phyloP scores from a whole-genome alignment of 1,284 basidiomycete species.

The Trichosporon asahii region DNA sequence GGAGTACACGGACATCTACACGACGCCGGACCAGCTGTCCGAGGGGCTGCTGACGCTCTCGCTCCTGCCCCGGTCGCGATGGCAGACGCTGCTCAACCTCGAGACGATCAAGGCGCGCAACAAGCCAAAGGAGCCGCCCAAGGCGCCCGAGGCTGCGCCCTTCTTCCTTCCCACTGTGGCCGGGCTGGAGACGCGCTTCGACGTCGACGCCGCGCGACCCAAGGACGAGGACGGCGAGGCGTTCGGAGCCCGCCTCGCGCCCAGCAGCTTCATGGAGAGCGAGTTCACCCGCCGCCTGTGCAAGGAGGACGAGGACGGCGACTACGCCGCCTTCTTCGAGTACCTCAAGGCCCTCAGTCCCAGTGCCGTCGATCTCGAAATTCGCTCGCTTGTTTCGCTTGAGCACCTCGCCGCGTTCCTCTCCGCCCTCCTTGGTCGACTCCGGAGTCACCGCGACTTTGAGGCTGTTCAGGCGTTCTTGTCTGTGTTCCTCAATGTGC shows the following conservation, averaged over 20 bases:
- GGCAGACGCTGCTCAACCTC: slow-evolving; percentile 94
- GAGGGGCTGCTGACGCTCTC: slow-evolving; percentile 87
- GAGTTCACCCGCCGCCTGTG: slow-evolving; percentile 67
- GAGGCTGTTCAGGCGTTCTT: slow-evolving; percentile 91
- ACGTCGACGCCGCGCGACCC: slow-evolving; percentile 52
- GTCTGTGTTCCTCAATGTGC: slow-evolving; percentile 76
- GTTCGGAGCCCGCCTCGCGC: slow-evolving; percentile 59
- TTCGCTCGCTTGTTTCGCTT: slow-evolving; percentile 68
- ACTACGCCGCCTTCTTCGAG: slow-evolving; percentile 77
- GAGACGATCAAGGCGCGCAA: slow-evolving; percentile 96
- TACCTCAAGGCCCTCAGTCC: slow-evolving; percentile 85
- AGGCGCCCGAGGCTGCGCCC: slow-evolving; percentile 89
- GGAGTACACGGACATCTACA: slow-evolving; percentile 64
- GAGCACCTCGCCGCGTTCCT: slow-evolving; percentile 69
- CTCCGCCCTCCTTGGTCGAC: slow-evolving; percentile 66
- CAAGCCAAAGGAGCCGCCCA: slow-evolving; percentile 92
- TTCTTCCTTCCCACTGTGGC: slow-evolving; percentile 93
- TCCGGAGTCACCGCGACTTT: slow-evolving; percentile 80
- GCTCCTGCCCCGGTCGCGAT: slow-evolving; percentile 83
- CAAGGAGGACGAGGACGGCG: slow-evolving; percentile 59
- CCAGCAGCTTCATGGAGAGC: slow-evolving; percentile 62
- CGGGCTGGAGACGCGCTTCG: slow-evolving; percentile 76
- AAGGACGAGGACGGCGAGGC: slow-evolving; percentile 52
- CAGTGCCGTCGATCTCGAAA: slow-evolving; percentile 83
- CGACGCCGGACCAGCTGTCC: slow-evolving; percentile 77